Evolutionary conservation across 495 filamentous ascomycete species (phyloP).

Genomic region (Podospora conica): DNA sequence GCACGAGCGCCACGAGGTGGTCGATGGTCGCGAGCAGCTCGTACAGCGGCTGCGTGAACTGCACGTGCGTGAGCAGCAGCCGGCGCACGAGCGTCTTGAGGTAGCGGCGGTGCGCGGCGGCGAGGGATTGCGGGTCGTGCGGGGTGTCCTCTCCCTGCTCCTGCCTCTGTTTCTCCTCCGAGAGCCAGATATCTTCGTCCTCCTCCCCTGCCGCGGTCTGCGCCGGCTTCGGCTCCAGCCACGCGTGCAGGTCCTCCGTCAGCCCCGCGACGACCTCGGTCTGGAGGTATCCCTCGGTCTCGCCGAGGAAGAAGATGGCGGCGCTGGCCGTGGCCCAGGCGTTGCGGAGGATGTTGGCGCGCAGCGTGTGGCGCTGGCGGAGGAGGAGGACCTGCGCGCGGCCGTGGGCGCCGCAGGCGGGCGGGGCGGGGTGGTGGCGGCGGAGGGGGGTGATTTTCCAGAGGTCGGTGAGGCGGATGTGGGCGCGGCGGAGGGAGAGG

Average conservation of each 20-base stretch:
- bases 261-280: conserved; percentile 78
- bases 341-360: conserved; percentile 60
- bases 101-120: conserved; percentile 70
- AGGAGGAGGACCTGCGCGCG: conserved; percentile 48
- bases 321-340: conserved; percentile 83
- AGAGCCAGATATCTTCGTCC: conserved; percentile 22
- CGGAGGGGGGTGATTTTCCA: conserved; percentile 79
- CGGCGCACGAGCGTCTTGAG: conserved; percentile 58
- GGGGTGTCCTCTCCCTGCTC: conserved; percentile 16
- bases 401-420: conserved; percentile 57
- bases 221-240: conserved; percentile 26
- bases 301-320: conserved; percentile 79
- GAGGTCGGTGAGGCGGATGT: conserved; percentile 70
- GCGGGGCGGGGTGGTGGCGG: conserved; percentile 65
- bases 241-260: conserved; percentile 58
- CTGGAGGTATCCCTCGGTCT: conserved; percentile 80
- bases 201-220: not conserved
- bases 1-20: conserved; percentile 66
- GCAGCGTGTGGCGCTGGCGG: conserved; percentile 51
- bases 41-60: conserved; percentile 67
- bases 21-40: conserved; percentile 66
- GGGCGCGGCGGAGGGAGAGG: conserved; percentile 71
- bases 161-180: not conserved
- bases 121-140: conserved; percentile 76
- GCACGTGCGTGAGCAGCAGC: conserved; percentile 61